These are phyloP conservation scores for Venturia oleaginea DNA, from an alignment of 2,329 filamentous ascomycete species.

Conservation along the genomic window DNA sequence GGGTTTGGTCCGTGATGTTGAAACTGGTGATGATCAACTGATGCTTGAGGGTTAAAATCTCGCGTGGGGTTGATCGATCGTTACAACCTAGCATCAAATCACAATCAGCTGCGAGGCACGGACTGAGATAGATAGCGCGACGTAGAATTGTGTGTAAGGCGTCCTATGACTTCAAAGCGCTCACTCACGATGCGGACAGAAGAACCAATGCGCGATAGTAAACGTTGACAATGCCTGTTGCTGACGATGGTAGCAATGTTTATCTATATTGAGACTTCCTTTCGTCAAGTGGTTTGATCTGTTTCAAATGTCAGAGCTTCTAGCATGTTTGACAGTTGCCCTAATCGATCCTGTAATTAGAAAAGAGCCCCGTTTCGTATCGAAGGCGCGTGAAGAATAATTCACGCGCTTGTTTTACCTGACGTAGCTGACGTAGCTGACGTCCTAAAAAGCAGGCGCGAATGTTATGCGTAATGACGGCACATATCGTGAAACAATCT, in stretches of 20 bases:
- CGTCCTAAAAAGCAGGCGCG: background rate
- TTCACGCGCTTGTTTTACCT: background rate
- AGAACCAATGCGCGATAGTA: background rate
- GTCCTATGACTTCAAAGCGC: no score
- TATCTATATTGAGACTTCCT: background rate
- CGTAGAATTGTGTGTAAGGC: background rate
- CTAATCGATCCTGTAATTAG: conserved; percentile 5
- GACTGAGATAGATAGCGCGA: background rate
- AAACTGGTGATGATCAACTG: background rate
- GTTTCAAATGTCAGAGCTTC: background rate
- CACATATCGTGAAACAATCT: background rate
- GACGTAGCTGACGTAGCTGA: background rate
- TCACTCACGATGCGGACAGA: background rate
- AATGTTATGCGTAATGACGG: background rate
- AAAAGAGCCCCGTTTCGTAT: background rate
- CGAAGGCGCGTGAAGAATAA: background rate
- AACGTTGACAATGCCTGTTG: background rate
- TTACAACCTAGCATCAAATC: background rate
- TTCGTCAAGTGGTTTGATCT: background rate
- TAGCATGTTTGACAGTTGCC: conserved; percentile 3
- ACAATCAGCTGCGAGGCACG: background rate
- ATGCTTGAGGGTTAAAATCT: background rate
- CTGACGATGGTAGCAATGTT: background rate
- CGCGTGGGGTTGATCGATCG: background rate
- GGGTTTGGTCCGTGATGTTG: background rate